phyloP scores from a whole-genome alignment of 306 rosid species.

The Astragalus glycyphyllos region DNA sequence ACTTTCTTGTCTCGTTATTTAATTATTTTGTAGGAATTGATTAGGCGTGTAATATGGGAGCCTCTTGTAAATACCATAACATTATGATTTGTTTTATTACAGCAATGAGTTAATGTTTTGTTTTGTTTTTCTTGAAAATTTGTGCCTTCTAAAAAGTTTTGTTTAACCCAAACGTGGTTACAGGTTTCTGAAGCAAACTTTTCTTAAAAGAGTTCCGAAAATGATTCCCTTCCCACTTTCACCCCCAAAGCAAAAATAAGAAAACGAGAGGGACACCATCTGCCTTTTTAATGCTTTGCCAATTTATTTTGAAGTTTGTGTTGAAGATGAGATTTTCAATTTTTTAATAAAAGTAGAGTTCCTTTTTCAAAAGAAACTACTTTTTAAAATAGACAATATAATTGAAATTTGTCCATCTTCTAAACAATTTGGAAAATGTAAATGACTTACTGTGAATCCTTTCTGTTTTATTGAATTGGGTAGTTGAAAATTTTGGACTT shows the following conservation, averaged over 20 bases:
- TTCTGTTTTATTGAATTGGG: constrained; percentile 39
- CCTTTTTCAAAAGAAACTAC: not conserved
- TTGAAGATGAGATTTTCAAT: not conserved
- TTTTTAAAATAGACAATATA: no score
- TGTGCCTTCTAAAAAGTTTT: not conserved
- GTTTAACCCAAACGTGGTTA: not conserved
- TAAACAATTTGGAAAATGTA: no score
- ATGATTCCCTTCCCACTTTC: constrained; percentile 39
- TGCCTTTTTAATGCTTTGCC: constrained; percentile 26
- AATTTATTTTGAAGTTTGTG: constrained; percentile 31
- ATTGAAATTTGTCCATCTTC: no score
- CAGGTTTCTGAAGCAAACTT: constrained; percentile 41
- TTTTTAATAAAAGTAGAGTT: not conserved
- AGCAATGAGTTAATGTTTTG: not conserved
- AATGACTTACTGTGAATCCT: no score
- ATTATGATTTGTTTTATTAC: not conserved
- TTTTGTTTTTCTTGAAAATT: not conserved
- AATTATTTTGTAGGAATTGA: constrained; percentile 43
- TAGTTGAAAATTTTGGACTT: constrained; percentile 29
- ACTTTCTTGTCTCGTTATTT: constrained; percentile 21
- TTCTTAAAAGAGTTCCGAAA: constrained; percentile 29
- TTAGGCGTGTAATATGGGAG: constrained; percentile 38
- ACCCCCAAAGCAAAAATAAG: constrained; percentile 2
- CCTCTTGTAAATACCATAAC: constrained; percentile 9
- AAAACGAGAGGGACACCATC: constrained; percentile 19